Base-by-base conservation (phyloP, 78 protist species). In the Anaeramoeba flamelloides region DNA sequence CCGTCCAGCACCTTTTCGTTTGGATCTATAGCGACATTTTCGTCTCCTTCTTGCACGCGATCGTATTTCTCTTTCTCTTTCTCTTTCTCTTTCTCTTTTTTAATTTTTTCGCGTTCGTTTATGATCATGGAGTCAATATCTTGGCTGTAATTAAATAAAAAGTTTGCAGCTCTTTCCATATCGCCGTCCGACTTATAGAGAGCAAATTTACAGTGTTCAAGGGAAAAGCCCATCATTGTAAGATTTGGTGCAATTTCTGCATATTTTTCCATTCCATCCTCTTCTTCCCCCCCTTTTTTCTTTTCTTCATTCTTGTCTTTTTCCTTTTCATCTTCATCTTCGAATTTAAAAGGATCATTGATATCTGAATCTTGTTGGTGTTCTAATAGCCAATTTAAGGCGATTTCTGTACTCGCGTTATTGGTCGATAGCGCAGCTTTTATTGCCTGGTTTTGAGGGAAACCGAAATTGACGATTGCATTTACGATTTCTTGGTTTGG, bases 151-250 rank as follows among this genome's bases (percentile, higher is more conserved):
- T 75, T 41, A 65, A 85, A 85, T 74, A 85, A 75, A 78, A 77
- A 85, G 80, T 75, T 76, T 39, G 1, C 80, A 39, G 79, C 80
- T 26, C 17, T 80, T 74, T 92, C 95, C 32, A 86, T 77, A 82
- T 87, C 81, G 78, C 77, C 74, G 12, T 77, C 38, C 31, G 94
- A 89, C 22, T 34, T 31, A 53, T 41, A 37, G 1, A 91, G 88
- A 4, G 90, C 90, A 39, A 53, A 78, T 40, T 78, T 37, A 1
- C 87, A 86, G 81, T 90, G 92, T 0, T 79, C 2, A 2, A 26
- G 65, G 31, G 80, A 74, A 75, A 90, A 90, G 34, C 93, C 93
- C 93, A 90, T 90, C 74, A 40, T 76, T 12, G 31, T 26, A 1
- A 84, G 87, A 76, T 76, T 65, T 75, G 17, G 80, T 3, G 79